Base-by-base conservation (phyloP, 2,329 filamentous ascomycete genomes). In the Aspergillus udagawae region DNA sequence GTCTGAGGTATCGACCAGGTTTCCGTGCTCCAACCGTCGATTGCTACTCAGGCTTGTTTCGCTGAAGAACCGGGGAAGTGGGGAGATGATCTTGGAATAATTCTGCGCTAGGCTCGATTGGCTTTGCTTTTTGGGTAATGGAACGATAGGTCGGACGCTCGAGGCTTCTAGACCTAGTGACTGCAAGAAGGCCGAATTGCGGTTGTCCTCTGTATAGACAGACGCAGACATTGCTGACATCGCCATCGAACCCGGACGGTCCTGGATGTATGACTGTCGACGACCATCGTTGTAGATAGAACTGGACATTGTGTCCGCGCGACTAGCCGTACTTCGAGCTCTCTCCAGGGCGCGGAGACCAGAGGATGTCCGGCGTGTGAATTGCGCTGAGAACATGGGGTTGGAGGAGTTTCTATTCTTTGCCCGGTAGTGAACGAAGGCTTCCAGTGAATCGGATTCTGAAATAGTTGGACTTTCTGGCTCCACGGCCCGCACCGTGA, bases 401-500 rank as follows among this genome's bases (percentile, higher is more conserved):
- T 75, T 75, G 29, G 70, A 63, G 2, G 73, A 74, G 57, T 75
- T 75, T 54, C 73, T 70, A 52, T 66, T 63, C 52, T 72, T 74
- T 45, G 73, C 73, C 3, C 73, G 71, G 47, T 65, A 69, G 56
- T 75, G 72, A 14, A 75, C 71, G 55, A 75, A 75, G 3, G 72
- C 73, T 52, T 75, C 73, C 10, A 75, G 57, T 6, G 72, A 75
- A 51, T 73, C 73, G 1, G 68, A 63, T 51, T 75, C 73, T 7
- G 72, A 73, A 38, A 69, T 63, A 14, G 65, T 68, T 5, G 68
- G 63, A 41, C 64, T 67, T 51, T 68, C 67, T 3, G 63, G 70
- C 20, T 72, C 69, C 9, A 73, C 67, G 0, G 70, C 58, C 38
- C 67, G 65, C 23, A 74, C 38, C 5, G 69, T 74, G 52, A 67